phyloP scores from a whole-genome alignment of 2,329 filamentous ascomycete genomes.

The Aspergillus neotritici region DNA sequence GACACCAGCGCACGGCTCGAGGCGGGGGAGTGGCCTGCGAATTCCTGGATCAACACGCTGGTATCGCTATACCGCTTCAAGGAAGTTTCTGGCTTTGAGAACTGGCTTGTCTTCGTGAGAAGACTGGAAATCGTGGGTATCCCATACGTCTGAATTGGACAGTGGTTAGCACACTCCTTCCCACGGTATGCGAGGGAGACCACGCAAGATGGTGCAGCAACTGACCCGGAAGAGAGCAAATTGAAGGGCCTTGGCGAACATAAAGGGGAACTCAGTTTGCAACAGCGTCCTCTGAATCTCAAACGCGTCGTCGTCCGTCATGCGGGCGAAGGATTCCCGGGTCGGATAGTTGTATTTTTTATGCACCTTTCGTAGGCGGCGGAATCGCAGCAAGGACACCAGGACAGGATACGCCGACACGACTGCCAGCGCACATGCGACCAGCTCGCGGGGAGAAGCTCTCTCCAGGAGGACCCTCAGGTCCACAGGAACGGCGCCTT shows the following conservation, averaged over 20 bases:
- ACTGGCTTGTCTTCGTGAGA: conserved; percentile 47
- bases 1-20: conserved; percentile 46
- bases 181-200: neutral
- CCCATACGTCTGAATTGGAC: conserved; percentile 47
- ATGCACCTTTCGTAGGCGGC: conserved; percentile 33
- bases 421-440: conserved; percentile 19
- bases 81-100: conserved; percentile 42
- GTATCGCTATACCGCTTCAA: conserved; percentile 53
- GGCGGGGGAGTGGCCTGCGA: conserved; percentile 40
- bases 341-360: conserved; percentile 42
- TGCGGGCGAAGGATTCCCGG: conserved; percentile 43
- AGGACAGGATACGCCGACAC: conserved; percentile 25
- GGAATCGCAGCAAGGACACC: conserved; percentile 26
- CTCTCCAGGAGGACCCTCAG: neutral
- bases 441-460: conserved; percentile 12
- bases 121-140: conserved; percentile 51
- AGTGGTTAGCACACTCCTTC: neutral
- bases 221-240: conserved; percentile 55
- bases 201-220: neutral
- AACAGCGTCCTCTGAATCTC: conserved; percentile 44
- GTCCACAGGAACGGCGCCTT: no score
- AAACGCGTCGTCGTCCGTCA: conserved; percentile 52
- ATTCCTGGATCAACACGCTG: conserved; percentile 45
- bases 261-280: conserved; percentile 53
- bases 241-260: conserved; percentile 47